Evolutionary conservation across 192 early-diverging fungal genomes (phyloP), one percentile per base, ranked within the genome.

Genomic region (Coemansia javaensis): DNA sequence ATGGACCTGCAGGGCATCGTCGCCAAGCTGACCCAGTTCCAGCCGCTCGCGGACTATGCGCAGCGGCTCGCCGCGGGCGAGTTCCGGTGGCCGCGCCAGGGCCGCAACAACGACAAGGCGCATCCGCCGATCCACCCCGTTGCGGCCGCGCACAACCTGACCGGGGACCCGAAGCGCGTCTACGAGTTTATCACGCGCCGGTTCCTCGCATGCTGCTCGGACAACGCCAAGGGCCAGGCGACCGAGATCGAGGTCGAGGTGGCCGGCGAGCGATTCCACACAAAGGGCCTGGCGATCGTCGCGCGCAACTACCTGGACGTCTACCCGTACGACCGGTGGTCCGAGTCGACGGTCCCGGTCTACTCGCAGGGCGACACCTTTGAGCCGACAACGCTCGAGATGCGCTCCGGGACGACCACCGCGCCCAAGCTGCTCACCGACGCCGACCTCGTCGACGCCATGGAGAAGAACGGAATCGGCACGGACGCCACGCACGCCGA

Each of bases 41-140:
- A 50, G 18, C 32, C 39, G 13, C 59, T 77, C 68, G 75, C 72
- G 1, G 43, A 33, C 16, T 80, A 75, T 39, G 76, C 67, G 0
- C 47, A 47, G 30, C 79, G 87, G 15, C 65, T 95, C 6, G 56
- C 80, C 0, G 52, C 79, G 38, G 88, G 85, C 8, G 80, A 69
- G 22, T 94, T 92, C 56, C 42, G 53, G 38, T 61, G 63, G 32
- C 94, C 96, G 10, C 80, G 93, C 33, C 78, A 66, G 28, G 96
- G 96, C 4, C 79, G 79, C 21, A 81, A 89, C 51, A 92, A 96
- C 58, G 96, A 98, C 59, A 83, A 94, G 54, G 93, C 96, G 1
- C 96, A 98, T 85, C 96, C 94, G 15, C 96, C 96, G 9, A 98
- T 98, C 55, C 94, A 98, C 60, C 94, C 96, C 1, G 86, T 84